Evolutionary conservation across 2,329 filamentous ascomycete species (phyloP), one percentile per base, ranked within the genome.

Genomic region (Macroventuria anomochaeta): DNA sequence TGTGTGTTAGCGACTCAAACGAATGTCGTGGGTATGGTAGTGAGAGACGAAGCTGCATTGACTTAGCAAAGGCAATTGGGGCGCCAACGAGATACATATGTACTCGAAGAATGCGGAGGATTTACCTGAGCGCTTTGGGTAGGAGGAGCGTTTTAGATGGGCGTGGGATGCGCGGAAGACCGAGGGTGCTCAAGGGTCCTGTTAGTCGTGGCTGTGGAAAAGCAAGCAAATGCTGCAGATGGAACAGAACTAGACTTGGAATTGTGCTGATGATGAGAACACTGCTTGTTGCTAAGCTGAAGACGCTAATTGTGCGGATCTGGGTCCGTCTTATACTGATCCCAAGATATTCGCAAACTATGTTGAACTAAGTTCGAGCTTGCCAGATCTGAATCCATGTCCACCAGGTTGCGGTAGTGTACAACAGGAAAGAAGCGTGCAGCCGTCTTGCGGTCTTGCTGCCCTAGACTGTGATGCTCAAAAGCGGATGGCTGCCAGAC

Each of bases 301-400:
- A 59, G 59, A 60, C 62, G 63, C 64, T 68, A 65, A 60, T 44
- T 54, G 61, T 46, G 70, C 65, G 68, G 69, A 65, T 61, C 62
- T 59, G 46, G 64, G 62, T 61, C 64, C 62, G 61, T 71, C 67
- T 74, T 74, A 74, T 74, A 74, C 61, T 64, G 55, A 57, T 48
- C 38, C 49, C 58, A 52, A 55, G 53, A 57, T 51, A 46, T 50
- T 42, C 23, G 55, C 56, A 54, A 56, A 58, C 58, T 55, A 52
- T 58, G 56, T 44, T 59, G 49, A 63, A 64, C 62, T 67, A 63
- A 64, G 57, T 61, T 65, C 52, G 46, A 58, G 53, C 60, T 57
- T 50, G 57, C 58, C 43, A 46, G 38, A 59, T 63, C 59, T 62
- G 61, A 63, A 53, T 54, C 59, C 56, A 64, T 53, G 46, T 59